Evolutionary conservation across 2,329 filamentous ascomycete species (phyloP), one percentile per base, ranked within the genome.

Genomic region (Xylaria sp.): DNA sequence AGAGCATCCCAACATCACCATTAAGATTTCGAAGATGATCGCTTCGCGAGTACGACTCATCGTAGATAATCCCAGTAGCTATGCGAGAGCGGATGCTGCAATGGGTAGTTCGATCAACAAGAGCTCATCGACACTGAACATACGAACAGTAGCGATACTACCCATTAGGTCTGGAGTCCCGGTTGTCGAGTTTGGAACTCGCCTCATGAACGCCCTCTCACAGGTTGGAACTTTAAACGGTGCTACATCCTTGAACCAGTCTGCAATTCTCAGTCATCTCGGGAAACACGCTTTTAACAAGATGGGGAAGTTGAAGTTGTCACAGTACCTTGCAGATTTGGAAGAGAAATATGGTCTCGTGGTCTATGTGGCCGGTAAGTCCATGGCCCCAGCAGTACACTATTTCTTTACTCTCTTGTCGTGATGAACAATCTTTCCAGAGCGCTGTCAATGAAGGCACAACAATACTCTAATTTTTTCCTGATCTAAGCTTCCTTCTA

Each of bases 1-100:
- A 78, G 96, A 99, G 77, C 96, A 99, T 77, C 96, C 96, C 5
- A 97, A 94, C 52, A 99, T 99, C 77, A 98, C 96, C 0, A 98
- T 99, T 80, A 98, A 98, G 81, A 97, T 99, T 34, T 98, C 96
- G 1, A 99, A 98, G 80, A 96, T 99, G 74, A 98, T 99, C 76
- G 96, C 96, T 0, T 94, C 94, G 44, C 90, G 96, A 2, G 98
- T 99, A 96, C 88, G 95, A 70, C 89, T 93, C 51, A 82, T 98
- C 48, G 89, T 98, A 23, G 94, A 98, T 74, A 91, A 94, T 75
- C 92, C 94, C 1, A 82, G 93, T 18, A 87, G 89, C 44, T 87
- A 91, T 48, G 85, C 90, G 63, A 85, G 87, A 9, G 89, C 89
- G 68, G 92, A 95, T 62, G 83, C 83, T 55, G 84, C 86, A 5